A percentile compares a stretch with the other conserved stretches of the same genome.
Conservation (phyloP, 306 rosid species). For the Styphnolobium japonicum region DNA sequence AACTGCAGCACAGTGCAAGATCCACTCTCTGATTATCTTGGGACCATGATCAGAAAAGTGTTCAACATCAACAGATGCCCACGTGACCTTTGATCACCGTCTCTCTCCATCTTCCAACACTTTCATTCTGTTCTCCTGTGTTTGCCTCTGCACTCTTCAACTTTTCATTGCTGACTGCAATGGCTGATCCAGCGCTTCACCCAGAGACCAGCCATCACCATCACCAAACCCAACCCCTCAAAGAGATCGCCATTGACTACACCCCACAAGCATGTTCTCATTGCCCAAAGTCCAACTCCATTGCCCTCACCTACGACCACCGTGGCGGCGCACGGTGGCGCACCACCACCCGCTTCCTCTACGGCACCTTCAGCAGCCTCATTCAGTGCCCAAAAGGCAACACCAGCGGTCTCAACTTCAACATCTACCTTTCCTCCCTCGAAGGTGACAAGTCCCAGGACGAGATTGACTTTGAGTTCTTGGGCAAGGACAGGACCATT, state of each 20-base stretch:
- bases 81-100: too few relatives aligned
- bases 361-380: conserved; percentile 53
- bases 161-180: not conserved
- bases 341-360: conserved; percentile 44
- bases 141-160: too few relatives aligned
- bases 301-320: conserved; percentile 59
- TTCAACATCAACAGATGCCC: too few relatives aligned
- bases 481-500: conserved; percentile 47
- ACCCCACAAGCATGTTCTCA: conserved; percentile 62
- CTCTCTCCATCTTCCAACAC: too few relatives aligned
- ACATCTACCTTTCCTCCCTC: conserved; percentile 61
- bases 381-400: conserved; percentile 51
- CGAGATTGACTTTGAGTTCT: conserved; percentile 72
- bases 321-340: conserved; percentile 74
- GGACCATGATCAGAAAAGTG: too few relatives aligned
- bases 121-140: too few relatives aligned
- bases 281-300: conserved; percentile 51
- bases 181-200: conserved; percentile 48
- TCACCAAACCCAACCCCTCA: conserved; percentile 45
- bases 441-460: conserved; percentile 66
- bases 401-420: conserved; percentile 63
- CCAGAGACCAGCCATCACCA: conserved; percentile 2
- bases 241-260: conserved; percentile 53
- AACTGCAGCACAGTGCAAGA: too few relatives aligned
- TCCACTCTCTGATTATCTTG: too few relatives aligned